phyloP scores from a whole-genome alignment of 768 basidiomycete genomes.

The Trichaptum fuscoviolaceum region DNA sequence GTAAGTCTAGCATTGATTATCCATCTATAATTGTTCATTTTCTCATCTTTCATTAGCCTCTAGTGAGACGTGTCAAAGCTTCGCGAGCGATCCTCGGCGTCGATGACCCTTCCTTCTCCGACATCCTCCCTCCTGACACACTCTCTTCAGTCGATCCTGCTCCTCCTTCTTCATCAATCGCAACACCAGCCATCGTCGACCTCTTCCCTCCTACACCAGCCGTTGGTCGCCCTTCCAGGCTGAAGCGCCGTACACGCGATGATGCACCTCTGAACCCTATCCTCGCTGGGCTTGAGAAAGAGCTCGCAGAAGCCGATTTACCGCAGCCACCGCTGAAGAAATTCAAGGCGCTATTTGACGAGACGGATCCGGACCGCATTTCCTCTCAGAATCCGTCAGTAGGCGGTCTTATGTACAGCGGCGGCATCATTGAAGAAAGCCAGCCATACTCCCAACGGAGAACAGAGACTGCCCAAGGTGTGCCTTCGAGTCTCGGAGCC shows the following conservation, averaged over 20 bases:
- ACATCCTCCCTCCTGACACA: conserved; percentile 5
- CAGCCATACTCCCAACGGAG: conserved; percentile 22
- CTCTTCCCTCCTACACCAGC: not conserved
- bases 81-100: conserved; percentile 37
- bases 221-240: conserved; percentile 10
- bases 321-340: conserved; percentile 62
- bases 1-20: not conserved
- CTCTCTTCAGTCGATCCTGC: conserved; percentile 1
- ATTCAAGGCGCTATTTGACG: conserved; percentile 67
- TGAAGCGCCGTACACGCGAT: conserved; percentile 53
- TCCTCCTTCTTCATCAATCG: not conserved
- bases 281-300: conserved; percentile 16
- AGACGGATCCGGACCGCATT: conserved; percentile 44
- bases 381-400: not conserved
- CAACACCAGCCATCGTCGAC: not conserved
- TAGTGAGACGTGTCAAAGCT: conserved; percentile 39
- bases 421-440: conserved; percentile 23
- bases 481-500: conserved; percentile 20
- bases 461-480: conserved; percentile 7
- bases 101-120: conserved; percentile 34
- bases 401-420: not conserved
- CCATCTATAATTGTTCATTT: not conserved
- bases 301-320: conserved; percentile 13
- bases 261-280: conserved; percentile 20
- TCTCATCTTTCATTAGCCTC: conserved; percentile 24